These are phyloP conservation scores for Orbilia ellipsospora DNA, from an alignment of 2,329 filamentous ascomycete species.

Conservation along the genomic window DNA sequence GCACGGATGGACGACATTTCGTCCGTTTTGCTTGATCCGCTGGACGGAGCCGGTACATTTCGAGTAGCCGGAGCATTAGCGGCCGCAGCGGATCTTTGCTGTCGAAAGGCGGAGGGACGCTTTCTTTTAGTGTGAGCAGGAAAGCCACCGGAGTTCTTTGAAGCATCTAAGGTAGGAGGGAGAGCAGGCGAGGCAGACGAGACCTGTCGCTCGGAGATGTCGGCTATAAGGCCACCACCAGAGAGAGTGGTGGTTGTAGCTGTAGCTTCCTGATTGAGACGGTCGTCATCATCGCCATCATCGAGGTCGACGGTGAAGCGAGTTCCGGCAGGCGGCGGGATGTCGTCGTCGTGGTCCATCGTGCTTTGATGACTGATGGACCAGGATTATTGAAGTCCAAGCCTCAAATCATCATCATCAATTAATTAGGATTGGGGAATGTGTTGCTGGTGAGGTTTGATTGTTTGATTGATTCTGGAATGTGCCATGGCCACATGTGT, in stretches of 20 bases:
- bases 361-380: not conserved
- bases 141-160: slow-evolving; percentile 70
- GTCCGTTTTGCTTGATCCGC: slow-evolving; percentile 63
- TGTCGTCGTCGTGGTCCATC: slow-evolving; percentile 8
- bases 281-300: not conserved
- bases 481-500: slow-evolving; percentile 15
- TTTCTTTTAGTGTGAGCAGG: slow-evolving; percentile 86
- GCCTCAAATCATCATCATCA: not conserved
- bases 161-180: slow-evolving; percentile 30
- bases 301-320: slow-evolving; percentile 46
- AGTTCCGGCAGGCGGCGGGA: slow-evolving; percentile 44
- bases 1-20: slow-evolving; percentile 81
- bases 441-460: slow-evolving; percentile 19
- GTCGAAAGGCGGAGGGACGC: slow-evolving; percentile 79
- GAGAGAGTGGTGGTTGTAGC: slow-evolving; percentile 5
- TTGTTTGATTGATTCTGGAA: slow-evolving; percentile 30
- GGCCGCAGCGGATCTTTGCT: slow-evolving; percentile 62
- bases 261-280: slow-evolving; percentile 5
- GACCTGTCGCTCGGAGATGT: slow-evolving; percentile 41
- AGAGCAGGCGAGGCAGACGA: slow-evolving; percentile 20
- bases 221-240: slow-evolving; percentile 26
- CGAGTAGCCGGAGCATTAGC: slow-evolving; percentile 55
- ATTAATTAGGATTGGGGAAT: slow-evolving; percentile 1
- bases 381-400: too few relatives aligned
- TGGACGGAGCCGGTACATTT: slow-evolving; percentile 55